A percentile compares a stretch with the other conserved stretches of the same genome.
Evolutionary conservation across 129 eudicot species (phyloP).

Genomic region (Flaveria bidentis): DNA sequence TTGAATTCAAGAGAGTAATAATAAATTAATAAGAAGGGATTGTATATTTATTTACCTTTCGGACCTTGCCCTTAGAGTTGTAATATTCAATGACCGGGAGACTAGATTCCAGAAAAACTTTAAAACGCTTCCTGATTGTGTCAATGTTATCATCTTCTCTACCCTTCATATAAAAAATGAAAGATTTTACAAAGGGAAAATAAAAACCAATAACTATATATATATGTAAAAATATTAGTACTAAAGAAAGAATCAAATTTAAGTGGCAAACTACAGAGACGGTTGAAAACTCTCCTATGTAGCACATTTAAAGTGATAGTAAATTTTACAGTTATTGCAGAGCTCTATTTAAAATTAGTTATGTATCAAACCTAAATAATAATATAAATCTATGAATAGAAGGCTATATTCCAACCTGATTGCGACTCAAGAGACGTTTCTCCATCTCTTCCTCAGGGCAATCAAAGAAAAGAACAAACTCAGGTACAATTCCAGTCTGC

Average conservation of each 20-base stretch:
- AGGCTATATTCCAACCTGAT: conserved; percentile 55
- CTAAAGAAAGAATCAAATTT: too few relatives aligned
- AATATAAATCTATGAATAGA: background rate
- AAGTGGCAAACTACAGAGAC: too few relatives aligned
- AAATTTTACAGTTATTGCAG: background rate
- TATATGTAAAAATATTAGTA: too few relatives aligned
- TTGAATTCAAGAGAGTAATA: background rate
- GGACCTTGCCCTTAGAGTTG: conserved; percentile 71
- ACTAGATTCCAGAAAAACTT: conserved; percentile 84
- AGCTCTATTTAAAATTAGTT: too few relatives aligned
- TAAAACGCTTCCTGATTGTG: conserved; percentile 86
- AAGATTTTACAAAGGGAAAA: conserved; percentile 5
- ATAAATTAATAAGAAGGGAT: background rate
- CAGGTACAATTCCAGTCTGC: conserved; percentile 87
- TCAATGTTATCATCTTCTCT: conserved; percentile 94
- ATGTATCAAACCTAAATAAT: background rate
- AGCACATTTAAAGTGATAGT: background rate
- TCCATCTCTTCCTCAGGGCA: conserved; percentile 95
- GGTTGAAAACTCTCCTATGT: background rate
- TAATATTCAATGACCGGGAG: conserved; percentile 89
- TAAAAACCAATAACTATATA: conserved; percentile 11
- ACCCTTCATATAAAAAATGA: conserved; percentile 53
- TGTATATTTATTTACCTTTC: conserved; percentile 63
- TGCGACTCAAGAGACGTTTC: conserved; percentile 84
- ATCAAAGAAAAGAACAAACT: conserved; percentile 83